Conservation (phyloP, 768 basidiomycete genomes). For the Tulasnella sp. region DNA sequence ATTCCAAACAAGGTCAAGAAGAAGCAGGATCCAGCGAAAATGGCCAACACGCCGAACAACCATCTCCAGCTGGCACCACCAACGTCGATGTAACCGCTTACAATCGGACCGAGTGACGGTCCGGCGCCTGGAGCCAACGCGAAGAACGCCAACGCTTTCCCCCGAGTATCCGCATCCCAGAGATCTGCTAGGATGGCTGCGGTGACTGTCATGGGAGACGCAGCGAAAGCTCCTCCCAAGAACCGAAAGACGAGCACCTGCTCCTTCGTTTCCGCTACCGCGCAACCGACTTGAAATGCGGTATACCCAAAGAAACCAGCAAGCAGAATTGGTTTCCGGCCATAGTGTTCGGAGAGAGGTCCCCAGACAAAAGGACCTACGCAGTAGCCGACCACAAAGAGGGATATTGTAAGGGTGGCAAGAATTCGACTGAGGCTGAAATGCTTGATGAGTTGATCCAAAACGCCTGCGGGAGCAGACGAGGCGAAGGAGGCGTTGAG, state of each 20-base stretch:
- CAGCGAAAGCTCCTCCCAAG: slow-evolving; percentile 39
- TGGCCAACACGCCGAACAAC: slow-evolving; percentile 41
- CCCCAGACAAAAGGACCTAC: slow-evolving; percentile 45
- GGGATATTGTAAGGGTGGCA: slow-evolving; percentile 33
- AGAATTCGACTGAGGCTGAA: slow-evolving; percentile 25
- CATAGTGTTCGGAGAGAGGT: slow-evolving; percentile 43
- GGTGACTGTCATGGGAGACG: slow-evolving; percentile 38
- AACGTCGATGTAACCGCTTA: slow-evolving; percentile 37
- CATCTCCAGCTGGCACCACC: slow-evolving; percentile 38
- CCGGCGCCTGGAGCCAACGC: slow-evolving; percentile 38
- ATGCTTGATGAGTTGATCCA: slow-evolving; percentile 32
- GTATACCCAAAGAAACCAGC: slow-evolving; percentile 43
- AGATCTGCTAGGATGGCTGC: slow-evolving; percentile 40
- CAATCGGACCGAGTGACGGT: slow-evolving; percentile 40
- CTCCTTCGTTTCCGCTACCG: slow-evolving; percentile 45
- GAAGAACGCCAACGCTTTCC: slow-evolving; percentile 39
- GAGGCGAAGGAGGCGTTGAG: slow-evolving; percentile 34
- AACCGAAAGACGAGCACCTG: slow-evolving; percentile 43
- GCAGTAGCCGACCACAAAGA: slow-evolving; percentile 38
- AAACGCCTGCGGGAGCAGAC: slow-evolving; percentile 33
- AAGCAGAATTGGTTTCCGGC: slow-evolving; percentile 47
- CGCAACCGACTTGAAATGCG: slow-evolving; percentile 43
- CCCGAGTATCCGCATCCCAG: slow-evolving; percentile 40
- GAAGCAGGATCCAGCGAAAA: slow-evolving; percentile 37
- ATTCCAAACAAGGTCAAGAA: slow-evolving; percentile 33